Conservation (phyloP, 139 green algal genomes). For the Nannochloris sp. region DNA sequence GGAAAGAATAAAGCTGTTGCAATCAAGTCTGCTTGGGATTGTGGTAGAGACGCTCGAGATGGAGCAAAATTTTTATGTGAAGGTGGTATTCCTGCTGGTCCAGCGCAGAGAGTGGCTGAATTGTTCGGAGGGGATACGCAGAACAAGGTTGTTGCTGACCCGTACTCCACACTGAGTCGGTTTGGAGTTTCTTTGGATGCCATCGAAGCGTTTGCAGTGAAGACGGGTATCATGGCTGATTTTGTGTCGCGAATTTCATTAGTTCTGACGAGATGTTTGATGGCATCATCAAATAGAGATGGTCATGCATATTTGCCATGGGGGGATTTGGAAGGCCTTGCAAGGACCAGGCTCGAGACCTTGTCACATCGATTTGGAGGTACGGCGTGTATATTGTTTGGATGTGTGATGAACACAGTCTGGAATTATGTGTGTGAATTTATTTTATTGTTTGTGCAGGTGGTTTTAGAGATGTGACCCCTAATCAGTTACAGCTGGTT, state of each 20-base stretch:
- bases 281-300: slow-evolving; percentile 8
- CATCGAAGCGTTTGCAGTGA: slow-evolving; percentile 28
- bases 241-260: slow-evolving; percentile 22
- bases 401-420: too few relatives aligned
- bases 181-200: slow-evolving; percentile 12
- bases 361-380: background rate
- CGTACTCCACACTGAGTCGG: slow-evolving; percentile 12
- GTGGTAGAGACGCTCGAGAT: slow-evolving; percentile 4
- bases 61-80: slow-evolving; percentile 13
- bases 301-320: slow-evolving; percentile 45
- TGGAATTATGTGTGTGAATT: too few relatives aligned
- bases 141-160: slow-evolving; percentile 4
- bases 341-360: background rate
- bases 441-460: background rate
- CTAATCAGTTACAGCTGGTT: background rate
- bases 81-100: slow-evolving; percentile 10
- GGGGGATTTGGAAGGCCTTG: slow-evolving; percentile 13
- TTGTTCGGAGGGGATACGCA: background rate
- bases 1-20: slow-evolving; percentile 8
- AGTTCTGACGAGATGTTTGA: slow-evolving; percentile 28
- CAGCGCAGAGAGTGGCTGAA: slow-evolving; percentile 18
- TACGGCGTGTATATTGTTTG: too few relatives aligned
- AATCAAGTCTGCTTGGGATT: slow-evolving; percentile 31
- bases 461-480: background rate
- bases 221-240: slow-evolving; percentile 10